Conservation (phyloP, 176 grass and related monocot genomes). For the Lolium multiflorum region DNA sequence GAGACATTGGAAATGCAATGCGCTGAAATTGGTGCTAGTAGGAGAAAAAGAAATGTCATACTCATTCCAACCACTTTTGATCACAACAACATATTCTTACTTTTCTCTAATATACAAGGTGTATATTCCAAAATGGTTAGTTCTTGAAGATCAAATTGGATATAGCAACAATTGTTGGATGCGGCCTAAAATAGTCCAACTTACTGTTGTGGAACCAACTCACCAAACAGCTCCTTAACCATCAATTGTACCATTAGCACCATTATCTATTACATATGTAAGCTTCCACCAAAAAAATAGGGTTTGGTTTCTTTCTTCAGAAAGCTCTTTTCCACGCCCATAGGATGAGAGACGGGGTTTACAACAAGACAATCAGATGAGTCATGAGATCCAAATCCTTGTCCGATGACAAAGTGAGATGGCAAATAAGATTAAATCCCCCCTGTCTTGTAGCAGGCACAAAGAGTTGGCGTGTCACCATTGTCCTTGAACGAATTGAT, state of each 20-base stretch:
- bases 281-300: conserved; percentile 80
- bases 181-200: conserved; percentile 80
- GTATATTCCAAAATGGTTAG: conserved; percentile 78
- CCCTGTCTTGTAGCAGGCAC: too few species aligned
- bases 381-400: too few species aligned
- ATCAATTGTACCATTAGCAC: conserved; percentile 84
- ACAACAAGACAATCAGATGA: conserved; percentile 62
- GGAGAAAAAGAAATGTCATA: conserved; percentile 75
- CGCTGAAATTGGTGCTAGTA: conserved; percentile 85
- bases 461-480: too few species aligned
- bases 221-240: conserved; percentile 86
- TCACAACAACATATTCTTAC: conserved; percentile 76
- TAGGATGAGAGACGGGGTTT: conserved; percentile 85
- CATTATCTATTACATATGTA: conserved; percentile 85
- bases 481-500: too few species aligned
- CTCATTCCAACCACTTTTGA: conserved; percentile 95
- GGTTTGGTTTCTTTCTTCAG: conserved; percentile 81
- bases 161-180: conserved; percentile 80
- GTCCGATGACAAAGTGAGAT: too few species aligned
- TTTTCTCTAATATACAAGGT: conserved; percentile 83
- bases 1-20: conserved; percentile 79
- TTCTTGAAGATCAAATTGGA: conserved; percentile 77
- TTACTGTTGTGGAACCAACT: conserved; percentile 71
- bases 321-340: conserved; percentile 77
- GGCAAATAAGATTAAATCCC: too few species aligned